phyloP scores from a whole-genome alignment of 1,284 basidiomycete species.

The Rhodotorula glutinis region DNA sequence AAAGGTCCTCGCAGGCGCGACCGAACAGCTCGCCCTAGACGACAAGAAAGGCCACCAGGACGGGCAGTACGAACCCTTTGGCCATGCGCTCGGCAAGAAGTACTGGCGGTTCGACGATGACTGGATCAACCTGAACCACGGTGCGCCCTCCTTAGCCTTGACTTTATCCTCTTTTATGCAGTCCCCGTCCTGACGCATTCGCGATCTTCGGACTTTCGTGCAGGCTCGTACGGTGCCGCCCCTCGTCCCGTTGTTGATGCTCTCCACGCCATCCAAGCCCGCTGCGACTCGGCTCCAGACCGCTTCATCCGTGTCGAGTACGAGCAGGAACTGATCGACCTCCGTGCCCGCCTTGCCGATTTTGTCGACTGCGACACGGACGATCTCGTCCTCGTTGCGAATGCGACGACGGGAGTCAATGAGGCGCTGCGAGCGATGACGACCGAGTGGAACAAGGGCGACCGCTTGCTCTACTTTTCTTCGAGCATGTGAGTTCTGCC shows the following conservation, averaged over 20 bases:
- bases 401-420: slow-evolving; percentile 47
- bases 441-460: slow-evolving; percentile 42
- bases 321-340: slow-evolving; percentile 10
- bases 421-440: slow-evolving; percentile 42
- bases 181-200: too few relatives aligned
- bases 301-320: slow-evolving; percentile 33
- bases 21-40: slow-evolving; percentile 47
- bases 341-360: slow-evolving; percentile 27
- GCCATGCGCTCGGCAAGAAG: slow-evolving; percentile 40
- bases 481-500: slow-evolving; percentile 17
- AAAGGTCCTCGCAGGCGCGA: slow-evolving; percentile 41
- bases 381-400: slow-evolving; percentile 46
- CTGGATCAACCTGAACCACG: slow-evolving; percentile 40
- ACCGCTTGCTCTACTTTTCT: slow-evolving; percentile 42
- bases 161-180: too few relatives aligned
- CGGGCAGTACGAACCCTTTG: slow-evolving; percentile 17
- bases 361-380: slow-evolving; percentile 34
- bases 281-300: slow-evolving; percentile 28
- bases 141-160: slow-evolving; percentile 4
- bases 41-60: slow-evolving; percentile 41
- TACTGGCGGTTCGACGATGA: slow-evolving; percentile 44
- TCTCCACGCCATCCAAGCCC: slow-evolving; percentile 17
- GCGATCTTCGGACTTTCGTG: too few relatives aligned
- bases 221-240: slow-evolving; percentile 35
- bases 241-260: slow-evolving; percentile 24